These are phyloP conservation scores for Ogataea sp. DNA, from an alignment of 805 yeast species.

Conservation along the genomic window DNA sequence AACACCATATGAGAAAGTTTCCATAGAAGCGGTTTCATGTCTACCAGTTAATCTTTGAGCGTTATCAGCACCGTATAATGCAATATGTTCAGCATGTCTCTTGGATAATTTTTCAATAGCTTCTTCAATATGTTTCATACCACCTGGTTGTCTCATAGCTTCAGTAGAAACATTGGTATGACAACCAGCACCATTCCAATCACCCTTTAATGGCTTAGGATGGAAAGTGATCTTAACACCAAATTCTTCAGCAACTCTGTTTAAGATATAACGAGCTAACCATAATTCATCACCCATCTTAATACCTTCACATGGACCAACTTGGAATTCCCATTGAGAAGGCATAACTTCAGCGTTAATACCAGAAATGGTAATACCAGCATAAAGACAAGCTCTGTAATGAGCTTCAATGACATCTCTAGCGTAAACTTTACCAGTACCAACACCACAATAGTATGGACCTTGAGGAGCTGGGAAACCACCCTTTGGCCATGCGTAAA, in stretches of 20 bases:
- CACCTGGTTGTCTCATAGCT: constrained; percentile 89
- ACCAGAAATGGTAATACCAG: constrained; percentile 89
- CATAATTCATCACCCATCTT: constrained; percentile 96
- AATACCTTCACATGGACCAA: constrained; percentile 96
- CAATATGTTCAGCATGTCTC: constrained; percentile 96
- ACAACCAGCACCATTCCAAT: constrained; percentile 99
- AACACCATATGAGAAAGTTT: constrained; percentile 89
- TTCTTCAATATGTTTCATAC: constrained; percentile 87
- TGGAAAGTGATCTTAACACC: constrained; percentile 98
- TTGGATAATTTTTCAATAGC: constrained; percentile 90
- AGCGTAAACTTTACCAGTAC: constrained; percentile 96
- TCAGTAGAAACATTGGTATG: constrained; percentile 97
- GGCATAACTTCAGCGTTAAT: constrained; percentile 99
- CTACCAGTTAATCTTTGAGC: constrained; percentile 94
- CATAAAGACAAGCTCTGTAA: constrained; percentile 93
- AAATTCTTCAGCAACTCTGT: constrained; percentile 96
- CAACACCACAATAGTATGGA: constrained; percentile 99
- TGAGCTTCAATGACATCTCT: constrained; percentile 98
- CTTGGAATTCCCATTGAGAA: constrained; percentile 99
- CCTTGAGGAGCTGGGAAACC: constrained; percentile 99
- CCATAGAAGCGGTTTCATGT: constrained; percentile 96
- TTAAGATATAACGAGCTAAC: constrained; percentile 88
- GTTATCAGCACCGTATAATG: constrained; percentile 92
- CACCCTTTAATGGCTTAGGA: constrained; percentile 98
- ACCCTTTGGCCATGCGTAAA: constrained; percentile 99